Conservation (phyloP, 257 asterid species). For the Penstemon davidsonii region DNA sequence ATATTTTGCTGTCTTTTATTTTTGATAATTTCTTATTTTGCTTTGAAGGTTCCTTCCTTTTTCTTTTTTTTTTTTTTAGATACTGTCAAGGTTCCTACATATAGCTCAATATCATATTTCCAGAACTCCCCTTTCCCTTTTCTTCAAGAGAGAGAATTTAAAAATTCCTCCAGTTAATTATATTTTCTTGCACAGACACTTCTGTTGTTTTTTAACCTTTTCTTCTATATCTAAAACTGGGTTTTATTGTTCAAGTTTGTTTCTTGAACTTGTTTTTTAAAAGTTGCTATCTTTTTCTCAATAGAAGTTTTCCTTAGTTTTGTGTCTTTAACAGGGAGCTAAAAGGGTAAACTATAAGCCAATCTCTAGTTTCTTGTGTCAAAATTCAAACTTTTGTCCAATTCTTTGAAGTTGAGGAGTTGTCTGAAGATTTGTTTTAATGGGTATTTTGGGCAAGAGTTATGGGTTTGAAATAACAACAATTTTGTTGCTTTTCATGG, state of each 20-base stretch:
- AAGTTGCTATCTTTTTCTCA: slow-evolving; percentile 11
- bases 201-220: neutral
- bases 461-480: slow-evolving; percentile 23
- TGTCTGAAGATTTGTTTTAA: slow-evolving; percentile 1
- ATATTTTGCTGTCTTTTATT: neutral
- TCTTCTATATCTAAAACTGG: neutral
- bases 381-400: neutral
- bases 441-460: slow-evolving; percentile 41
- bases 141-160: slow-evolving; percentile 6
- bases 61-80: too few relatives aligned
- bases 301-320: slow-evolving; percentile 1
- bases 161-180: neutral
- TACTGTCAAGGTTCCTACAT: slow-evolving; percentile 10
- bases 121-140: slow-evolving; percentile 6
- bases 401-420: neutral
- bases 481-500: slow-evolving; percentile 33
- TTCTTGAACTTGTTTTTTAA: slow-evolving; percentile 18
- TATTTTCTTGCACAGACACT: neutral
- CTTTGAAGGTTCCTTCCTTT: too few relatives aligned
- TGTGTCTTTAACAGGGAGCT: slow-evolving; percentile 14
- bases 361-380: neutral
- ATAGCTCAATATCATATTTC: slow-evolving; percentile 22
- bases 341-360: slow-evolving; percentile 13
- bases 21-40: too few relatives aligned
- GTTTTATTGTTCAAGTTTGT: slow-evolving; percentile 8